A percentile compares a stretch with the other conserved stretches of the same genome.
phyloP scores from a whole-genome alignment of 1,284 basidiomycete genomes.

The Heterobasidion occidentale region DNA sequence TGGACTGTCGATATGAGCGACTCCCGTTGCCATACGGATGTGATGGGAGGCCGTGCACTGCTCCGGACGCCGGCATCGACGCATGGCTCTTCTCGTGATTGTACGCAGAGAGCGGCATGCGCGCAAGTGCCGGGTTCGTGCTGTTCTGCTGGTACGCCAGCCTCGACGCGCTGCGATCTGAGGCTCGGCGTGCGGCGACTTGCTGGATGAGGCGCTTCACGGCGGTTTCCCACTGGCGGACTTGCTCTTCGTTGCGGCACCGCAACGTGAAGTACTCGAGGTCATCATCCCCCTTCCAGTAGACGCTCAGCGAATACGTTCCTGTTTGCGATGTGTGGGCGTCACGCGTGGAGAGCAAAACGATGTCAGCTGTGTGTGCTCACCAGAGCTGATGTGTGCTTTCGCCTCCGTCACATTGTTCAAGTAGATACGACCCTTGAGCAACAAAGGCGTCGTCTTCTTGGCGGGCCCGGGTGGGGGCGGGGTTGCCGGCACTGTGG shows the following conservation, averaged over 20 bases:
- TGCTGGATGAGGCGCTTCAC: slow-evolving; percentile 84
- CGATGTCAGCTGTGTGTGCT: slow-evolving; percentile 14
- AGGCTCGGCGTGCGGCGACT: slow-evolving; percentile 52
- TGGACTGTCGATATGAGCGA: slow-evolving; percentile 16
- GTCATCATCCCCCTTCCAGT: slow-evolving; percentile 92
- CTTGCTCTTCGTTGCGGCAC: slow-evolving; percentile 89
- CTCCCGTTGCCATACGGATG: slow-evolving; percentile 29
- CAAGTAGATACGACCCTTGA: slow-evolving; percentile 97
- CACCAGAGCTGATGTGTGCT: slow-evolving; percentile 53
- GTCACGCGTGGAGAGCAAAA: slow-evolving; percentile 7
- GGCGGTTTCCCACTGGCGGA: slow-evolving; percentile 86
- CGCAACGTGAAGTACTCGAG: slow-evolving; percentile 92
- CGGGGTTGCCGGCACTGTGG: slow-evolving; percentile 31
- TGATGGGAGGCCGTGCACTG: slow-evolving; percentile 16
- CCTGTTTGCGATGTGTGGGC: slow-evolving; percentile 12
- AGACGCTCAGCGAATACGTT: slow-evolving; percentile 74
- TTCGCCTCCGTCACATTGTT: slow-evolving; percentile 88
- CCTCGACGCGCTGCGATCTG: slow-evolving; percentile 44
- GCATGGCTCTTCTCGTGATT: slow-evolving; percentile 12
- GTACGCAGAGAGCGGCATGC: slow-evolving; percentile 14
- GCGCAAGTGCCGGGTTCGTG: slow-evolving; percentile 29
- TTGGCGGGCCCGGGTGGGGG: slow-evolving; percentile 45
- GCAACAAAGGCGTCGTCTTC: slow-evolving; percentile 74
- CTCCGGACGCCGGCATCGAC: slow-evolving; percentile 7
- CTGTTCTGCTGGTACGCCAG: slow-evolving; percentile 31